Base-by-base conservation (phyloP, 2,329 filamentous ascomycete genomes). In the Teratosphaeria destructans region DNA sequence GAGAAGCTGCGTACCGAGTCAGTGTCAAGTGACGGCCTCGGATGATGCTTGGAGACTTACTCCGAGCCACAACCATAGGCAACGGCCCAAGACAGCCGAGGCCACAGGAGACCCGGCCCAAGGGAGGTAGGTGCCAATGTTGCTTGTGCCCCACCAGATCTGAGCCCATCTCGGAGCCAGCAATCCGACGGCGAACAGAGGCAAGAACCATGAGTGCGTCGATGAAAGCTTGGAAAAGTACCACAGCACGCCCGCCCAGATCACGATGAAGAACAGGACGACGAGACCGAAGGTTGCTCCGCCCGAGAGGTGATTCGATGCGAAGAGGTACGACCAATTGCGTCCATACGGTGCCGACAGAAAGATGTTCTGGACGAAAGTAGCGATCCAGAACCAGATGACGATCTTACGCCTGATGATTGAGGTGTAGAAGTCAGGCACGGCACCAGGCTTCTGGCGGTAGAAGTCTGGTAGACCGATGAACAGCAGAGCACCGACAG, bases 391-490 rank as follows among this genome's bases (percentile, higher is more conserved):
- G 61, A 61, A 87, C 85, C 85, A 87, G 12, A 85, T 75, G 53
- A 87, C 80, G 61, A 87, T 83, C 72, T 85, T 86, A 61, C 85
- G 81, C 54, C 83, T 78, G 62, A 81, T 76, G 7, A 87, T 76
- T 2, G 83, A 82, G 57, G 75, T 78, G 73, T 87, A 87, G 75
- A 88, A 87, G 19, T 81, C 83, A 0, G 85, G 85, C 1, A 87
- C 81, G 54, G 79, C 80, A 61, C 85, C 85, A 0, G 85, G 85
- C 14, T 78, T 74, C 67, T 85, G 83, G 54, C 82, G 83, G 73
- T 88, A 88, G 73, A 84, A 87, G 63, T 82, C 81, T 5, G 85
- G 85, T 8, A 88, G 77, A n/a, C 85, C 85, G 35, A 82, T 71
- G 72, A 77, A 84, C 47, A 86, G 74, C 2, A 84, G 65, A 4